phyloP scores from a whole-genome alignment of 2,329 filamentous ascomycete species.

The Colletotrichum abscissum region DNA sequence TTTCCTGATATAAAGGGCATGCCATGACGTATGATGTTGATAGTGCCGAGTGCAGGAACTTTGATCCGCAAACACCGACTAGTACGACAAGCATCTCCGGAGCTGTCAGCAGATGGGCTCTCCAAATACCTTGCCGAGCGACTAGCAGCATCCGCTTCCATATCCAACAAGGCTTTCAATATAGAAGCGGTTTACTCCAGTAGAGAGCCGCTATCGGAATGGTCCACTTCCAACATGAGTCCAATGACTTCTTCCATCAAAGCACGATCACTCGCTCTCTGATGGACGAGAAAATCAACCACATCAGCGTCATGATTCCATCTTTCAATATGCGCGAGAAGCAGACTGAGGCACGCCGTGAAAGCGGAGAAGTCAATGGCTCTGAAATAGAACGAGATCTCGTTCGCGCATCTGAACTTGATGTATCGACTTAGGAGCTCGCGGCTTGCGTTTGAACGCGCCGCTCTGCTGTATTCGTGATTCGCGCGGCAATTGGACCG shows the following conservation, averaged over 20 bases:
- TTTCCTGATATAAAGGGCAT: neutral
- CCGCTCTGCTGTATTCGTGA: conserved; percentile 44
- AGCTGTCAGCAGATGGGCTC: neutral
- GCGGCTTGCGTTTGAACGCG: conserved; percentile 49
- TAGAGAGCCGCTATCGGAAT: conserved; percentile 42
- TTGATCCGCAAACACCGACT: neutral
- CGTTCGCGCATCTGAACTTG: conserved; percentile 43
- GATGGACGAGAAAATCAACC: conserved; percentile 49
- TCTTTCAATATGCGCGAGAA: conserved; percentile 48
- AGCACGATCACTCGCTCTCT: conserved; percentile 50
- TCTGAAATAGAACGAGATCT: conserved; percentile 42
- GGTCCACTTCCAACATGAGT: conserved; percentile 45
- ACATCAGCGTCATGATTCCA: neutral
- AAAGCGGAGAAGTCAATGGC: conserved; percentile 50
- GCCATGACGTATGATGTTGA: neutral
- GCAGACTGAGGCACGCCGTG: conserved; percentile 48
- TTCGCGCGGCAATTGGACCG: conserved; percentile 11
- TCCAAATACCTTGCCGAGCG: too few relatives aligned
- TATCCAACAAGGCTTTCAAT: conserved; percentile 39
- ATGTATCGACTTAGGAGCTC: conserved; percentile 51
- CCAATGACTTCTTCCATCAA: conserved; percentile 49
- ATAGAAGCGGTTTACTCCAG: conserved; percentile 41
- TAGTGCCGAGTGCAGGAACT: neutral
- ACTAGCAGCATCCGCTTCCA: conserved; percentile 1
- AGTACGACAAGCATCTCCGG: too few relatives aligned